phyloP scores from a whole-genome alignment of 164 flowering plant genomes.

The Vitis rotundifolia region DNA sequence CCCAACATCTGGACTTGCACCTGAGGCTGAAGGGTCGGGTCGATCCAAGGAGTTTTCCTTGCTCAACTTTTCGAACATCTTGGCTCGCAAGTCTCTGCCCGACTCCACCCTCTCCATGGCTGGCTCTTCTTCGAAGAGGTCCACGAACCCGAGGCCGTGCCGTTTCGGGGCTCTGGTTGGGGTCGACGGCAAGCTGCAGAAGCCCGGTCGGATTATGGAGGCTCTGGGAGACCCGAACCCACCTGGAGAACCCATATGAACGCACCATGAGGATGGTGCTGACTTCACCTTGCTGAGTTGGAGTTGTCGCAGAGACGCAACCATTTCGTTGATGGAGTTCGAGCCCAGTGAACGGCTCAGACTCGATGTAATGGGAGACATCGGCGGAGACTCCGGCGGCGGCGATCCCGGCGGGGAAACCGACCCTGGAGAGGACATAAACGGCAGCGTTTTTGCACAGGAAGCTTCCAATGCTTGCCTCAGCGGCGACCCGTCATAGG shows the following conservation, averaged over 20 bases:
- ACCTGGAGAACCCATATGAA: constrained; percentile 22
- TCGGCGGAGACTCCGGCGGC: constrained; percentile 47
- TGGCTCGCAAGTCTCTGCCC: constrained; percentile 52
- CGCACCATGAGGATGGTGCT: constrained; percentile 37
- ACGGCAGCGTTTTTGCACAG: constrained; percentile 11
- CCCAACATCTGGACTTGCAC: constrained; percentile 53
- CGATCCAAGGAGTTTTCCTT: constrained; percentile 51
- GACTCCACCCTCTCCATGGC: constrained; percentile 75
- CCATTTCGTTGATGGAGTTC: constrained; percentile 47
- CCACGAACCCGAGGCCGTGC: constrained; percentile 23
- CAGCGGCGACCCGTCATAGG: constrained; percentile 58
- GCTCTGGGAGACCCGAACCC: constrained; percentile 39
- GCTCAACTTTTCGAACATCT: constrained; percentile 62
- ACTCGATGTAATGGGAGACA: constrained; percentile 38
- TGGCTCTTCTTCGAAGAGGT: constrained; percentile 43
- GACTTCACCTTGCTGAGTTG: constrained; percentile 63
- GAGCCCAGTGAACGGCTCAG: constrained; percentile 44
- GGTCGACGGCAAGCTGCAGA: constrained; percentile 62
- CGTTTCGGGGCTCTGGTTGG: constrained; percentile 44
- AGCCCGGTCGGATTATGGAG: constrained; percentile 47
- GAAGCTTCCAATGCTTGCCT: constrained; percentile 41
- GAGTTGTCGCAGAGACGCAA: constrained; percentile 52
- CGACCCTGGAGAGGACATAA: constrained; percentile 35
- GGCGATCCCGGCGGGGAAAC: constrained; percentile 46
- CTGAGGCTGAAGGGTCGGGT: constrained; percentile 11